Evolutionary conservation across 2,329 filamentous ascomycete species (phyloP), one percentile per base, ranked within the genome.

Genomic region (Metarhizium brunneum): DNA sequence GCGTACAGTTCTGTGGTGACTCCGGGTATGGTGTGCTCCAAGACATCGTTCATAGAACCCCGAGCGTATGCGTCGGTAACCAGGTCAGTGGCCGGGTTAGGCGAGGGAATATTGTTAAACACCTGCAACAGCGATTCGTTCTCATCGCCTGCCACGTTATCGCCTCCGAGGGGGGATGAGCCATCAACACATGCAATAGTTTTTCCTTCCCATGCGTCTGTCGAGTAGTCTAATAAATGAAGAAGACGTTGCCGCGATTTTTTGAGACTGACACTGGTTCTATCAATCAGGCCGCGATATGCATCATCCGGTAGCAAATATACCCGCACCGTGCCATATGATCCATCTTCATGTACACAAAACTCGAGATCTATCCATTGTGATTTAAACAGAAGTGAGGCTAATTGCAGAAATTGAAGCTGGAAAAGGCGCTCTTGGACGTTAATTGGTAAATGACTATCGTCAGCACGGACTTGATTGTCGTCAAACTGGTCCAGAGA

Each of bases 31-130:
- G 71, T 63, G 63, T 77, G 76, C 38, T 74, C 65, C 50, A 89
- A 65, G 1, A 91, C 66, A 30, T 76, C 75, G 45, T 78, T 70
- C 64, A 87, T 79, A 0, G 80, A 77, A 30, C 78, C 72, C 50
- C 74, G 75, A 1, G 76, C 71, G 56, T 83, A 77, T 0, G 69
- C 67, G 55, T 84, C 79, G 1, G 64, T 58, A 7, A 88, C 72
- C 0, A 63, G 60, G 1, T 73, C 69, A 0, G 77, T 72, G n/a
- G 71, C 65, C 2, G 88, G 87, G 2, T 73, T 66, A 0, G 88
- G 88, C 0, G 87, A 88, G 0, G 85, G 83, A 1, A 92, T 76
- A 2, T 73, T 82, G 66, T 92, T 92, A 75, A 92, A 92, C 50
- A 90, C 72, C 32, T 85, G 78, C 50, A 90, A 81, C 1, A 92